These are phyloP conservation scores for Backusella morwellensis DNA, from an alignment of 192 early-diverging fungal genomes.

Conservation along the genomic window DNA sequence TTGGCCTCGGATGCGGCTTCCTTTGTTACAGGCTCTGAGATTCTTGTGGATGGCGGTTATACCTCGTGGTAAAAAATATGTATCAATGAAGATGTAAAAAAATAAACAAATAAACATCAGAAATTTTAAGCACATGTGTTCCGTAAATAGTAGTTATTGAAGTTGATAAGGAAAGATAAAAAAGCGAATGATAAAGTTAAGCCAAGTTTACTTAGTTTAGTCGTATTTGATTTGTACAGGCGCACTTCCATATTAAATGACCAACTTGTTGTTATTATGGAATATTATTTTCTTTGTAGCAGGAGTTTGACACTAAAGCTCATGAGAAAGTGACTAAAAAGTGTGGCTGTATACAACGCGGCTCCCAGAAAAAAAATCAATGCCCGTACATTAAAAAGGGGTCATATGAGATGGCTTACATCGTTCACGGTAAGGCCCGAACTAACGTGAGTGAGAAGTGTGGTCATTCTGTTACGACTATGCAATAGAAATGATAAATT, in stretches of 20 bases:
- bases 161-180: background rate
- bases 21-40: constrained; percentile 52
- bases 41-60: constrained; percentile 37
- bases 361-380: background rate
- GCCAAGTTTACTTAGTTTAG: background rate
- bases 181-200: background rate
- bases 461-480: no score
- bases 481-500: no score
- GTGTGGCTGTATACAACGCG: background rate
- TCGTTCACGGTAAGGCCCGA: no score
- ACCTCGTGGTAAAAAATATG: constrained; percentile 5
- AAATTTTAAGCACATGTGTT: background rate
- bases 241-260: background rate
- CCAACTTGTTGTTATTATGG: background rate
- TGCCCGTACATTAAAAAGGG: background rate
- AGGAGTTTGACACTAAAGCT: background rate
- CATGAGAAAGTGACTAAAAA: background rate
- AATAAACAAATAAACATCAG: background rate
- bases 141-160: background rate
- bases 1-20: constrained; percentile 61
- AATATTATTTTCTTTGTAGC: background rate
- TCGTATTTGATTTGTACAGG: background rate
- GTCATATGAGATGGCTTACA: no score
- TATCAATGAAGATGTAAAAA: background rate
- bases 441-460: no score